These are phyloP conservation scores for Rhodotorula toruloides DNA, from an alignment of 768 basidiomycete species.

Conservation along the genomic window DNA sequence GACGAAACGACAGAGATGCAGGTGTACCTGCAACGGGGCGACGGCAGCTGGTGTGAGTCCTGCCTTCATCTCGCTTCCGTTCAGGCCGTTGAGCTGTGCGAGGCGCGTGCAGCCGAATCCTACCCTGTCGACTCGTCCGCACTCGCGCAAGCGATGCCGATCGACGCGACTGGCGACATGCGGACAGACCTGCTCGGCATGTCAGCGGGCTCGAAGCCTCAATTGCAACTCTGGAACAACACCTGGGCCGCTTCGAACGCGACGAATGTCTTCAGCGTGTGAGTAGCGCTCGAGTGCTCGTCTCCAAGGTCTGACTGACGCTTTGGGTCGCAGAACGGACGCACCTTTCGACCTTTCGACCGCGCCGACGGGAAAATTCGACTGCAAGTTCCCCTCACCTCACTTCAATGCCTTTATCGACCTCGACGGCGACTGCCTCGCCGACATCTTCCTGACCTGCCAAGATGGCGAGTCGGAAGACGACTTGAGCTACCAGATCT, in stretches of 20 bases:
- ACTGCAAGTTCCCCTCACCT: slow-evolving; percentile 72
- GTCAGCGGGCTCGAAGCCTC: slow-evolving; percentile 49
- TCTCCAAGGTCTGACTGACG: not conserved
- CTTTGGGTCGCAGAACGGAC: slow-evolving; percentile 12
- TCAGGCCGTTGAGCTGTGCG: not conserved
- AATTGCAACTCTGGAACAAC: slow-evolving; percentile 70
- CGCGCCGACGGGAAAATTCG: slow-evolving; percentile 13
- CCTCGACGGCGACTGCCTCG: slow-evolving; percentile 89
- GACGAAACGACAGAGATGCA: slow-evolving; percentile 57
- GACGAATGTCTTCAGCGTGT: slow-evolving; percentile 65
- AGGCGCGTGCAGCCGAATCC: slow-evolving; percentile 15
- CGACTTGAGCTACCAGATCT: slow-evolving; percentile 69
- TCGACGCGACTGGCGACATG: slow-evolving; percentile 84
- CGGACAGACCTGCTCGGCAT: slow-evolving; percentile 79
- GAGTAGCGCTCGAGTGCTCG: slow-evolving; percentile 40
- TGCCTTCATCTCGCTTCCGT: not conserved
- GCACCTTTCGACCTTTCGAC: slow-evolving; percentile 30
- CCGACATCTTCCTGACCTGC: slow-evolving; percentile 87
- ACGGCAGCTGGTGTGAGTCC: slow-evolving; percentile 44
- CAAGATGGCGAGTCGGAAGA: slow-evolving; percentile 51
- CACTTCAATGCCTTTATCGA: slow-evolving; percentile 94
- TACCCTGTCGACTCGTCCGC: slow-evolving; percentile 58
- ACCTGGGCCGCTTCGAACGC: slow-evolving; percentile 62
- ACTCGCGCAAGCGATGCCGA: slow-evolving; percentile 70
- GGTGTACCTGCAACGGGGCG: slow-evolving; percentile 59